Percentiles rank a stretch among this genome's conserved stretches.
These are phyloP conservation scores for Gossypioides kirkii DNA, from an alignment of 345 rosid genomes.

Conservation along the genomic window DNA sequence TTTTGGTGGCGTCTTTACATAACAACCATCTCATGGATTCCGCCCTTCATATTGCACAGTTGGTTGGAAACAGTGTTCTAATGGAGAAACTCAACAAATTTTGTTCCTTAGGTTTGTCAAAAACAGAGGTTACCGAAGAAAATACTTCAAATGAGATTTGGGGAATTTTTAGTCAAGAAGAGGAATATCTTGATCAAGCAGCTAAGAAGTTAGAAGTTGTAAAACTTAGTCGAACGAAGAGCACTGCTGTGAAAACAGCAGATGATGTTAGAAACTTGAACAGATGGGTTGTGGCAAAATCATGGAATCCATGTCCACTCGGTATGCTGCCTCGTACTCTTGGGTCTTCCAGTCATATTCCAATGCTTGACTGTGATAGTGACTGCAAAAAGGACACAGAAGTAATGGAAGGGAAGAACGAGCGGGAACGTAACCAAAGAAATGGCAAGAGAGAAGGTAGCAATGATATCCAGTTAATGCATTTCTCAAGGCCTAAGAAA, in stretches of 20 bases:
- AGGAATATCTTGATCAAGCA: constrained; percentile 42
- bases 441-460: constrained; percentile 33
- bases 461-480: constrained; percentile 12
- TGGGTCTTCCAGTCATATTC: constrained; percentile 60
- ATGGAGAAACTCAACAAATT: constrained; percentile 50
- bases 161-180: constrained; percentile 36
- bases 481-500: constrained; percentile 31
- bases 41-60: constrained; percentile 40
- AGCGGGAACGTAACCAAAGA: constrained; percentile 18
- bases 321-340: constrained; percentile 66
- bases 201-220: constrained; percentile 51
- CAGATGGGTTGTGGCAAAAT: constrained; percentile 55
- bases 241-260: constrained; percentile 21
- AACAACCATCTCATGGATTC: constrained; percentile 48
- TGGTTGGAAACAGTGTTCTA: constrained; percentile 33
- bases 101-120: constrained; percentile 21
- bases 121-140: constrained; percentile 25
- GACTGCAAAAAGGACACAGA: constrained; percentile 8
- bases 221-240: constrained; percentile 29
- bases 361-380: constrained; percentile 39
- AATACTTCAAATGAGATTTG: constrained; percentile 23
- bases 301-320: constrained; percentile 84
- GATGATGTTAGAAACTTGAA: constrained; percentile 23
- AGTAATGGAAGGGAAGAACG: constrained; percentile 23
- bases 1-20: constrained; percentile 35